Base-by-base conservation (phyloP, 352 stramenopile species). In the Phytophthora melonis region DNA sequence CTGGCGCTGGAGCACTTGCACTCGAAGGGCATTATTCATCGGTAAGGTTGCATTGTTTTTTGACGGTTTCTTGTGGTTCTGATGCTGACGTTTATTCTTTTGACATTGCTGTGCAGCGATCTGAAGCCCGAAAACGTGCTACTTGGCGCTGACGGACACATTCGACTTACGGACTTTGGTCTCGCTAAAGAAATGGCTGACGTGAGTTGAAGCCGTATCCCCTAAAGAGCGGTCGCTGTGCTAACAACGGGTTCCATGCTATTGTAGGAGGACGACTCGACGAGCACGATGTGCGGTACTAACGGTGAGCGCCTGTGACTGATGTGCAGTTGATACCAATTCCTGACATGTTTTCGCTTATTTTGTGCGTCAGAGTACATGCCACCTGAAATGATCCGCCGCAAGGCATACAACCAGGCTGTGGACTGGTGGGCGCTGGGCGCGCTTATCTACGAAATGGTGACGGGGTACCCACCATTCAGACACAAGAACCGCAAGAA, bases 341-440 rank as follows among this genome's bases (percentile, higher is more conserved):
- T 41, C 57, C 9, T 53, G 36, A 63, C 23, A 2, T 53, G 23
- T 3, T 18, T 63, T 59, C 49, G 39, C 68, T 16, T 19, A 53
- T 32, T 36, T 58, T 32, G 27, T 32, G 32, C 54, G 50, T 52
- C 59, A 94, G 87, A 96, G 67, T 96, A 96, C 65, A 96, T 96
- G 88, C 84, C 89, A 14, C 89, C 89, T 7, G 88, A 96, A 71
- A 95, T 95, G 88, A 93, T 96, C 64, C 86, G 87, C 53, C 82
- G 87, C 54, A 93, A 93, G 61, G 81, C 87, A 16, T 95, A 95
- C 77, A 93, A 92, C 65, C 82, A 94, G 39, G 86, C 88, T n/a
- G 88, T 93, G n/a, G 89, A 96, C 61, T 96, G 88, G 86, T 96
- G 89, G 89, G 88, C 88, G 0, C 80, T 96, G 7, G 89, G 88